Evolutionary conservation across 2,329 filamentous ascomycete species (phyloP).

Genomic region (Paramyrothecium sp.): DNA sequence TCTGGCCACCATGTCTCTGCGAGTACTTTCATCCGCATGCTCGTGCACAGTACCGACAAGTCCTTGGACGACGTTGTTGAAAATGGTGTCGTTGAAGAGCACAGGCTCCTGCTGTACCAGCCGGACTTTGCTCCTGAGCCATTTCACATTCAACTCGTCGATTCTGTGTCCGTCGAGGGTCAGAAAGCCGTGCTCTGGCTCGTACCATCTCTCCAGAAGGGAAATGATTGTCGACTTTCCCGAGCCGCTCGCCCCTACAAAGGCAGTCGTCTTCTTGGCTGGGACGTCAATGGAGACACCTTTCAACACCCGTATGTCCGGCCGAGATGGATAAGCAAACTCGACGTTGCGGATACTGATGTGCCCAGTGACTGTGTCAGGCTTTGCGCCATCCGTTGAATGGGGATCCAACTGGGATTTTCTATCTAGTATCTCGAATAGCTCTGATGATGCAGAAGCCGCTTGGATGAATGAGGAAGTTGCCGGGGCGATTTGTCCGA

Average conservation of each 20-base stretch:
- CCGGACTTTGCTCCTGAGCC: slow-evolving; percentile 44
- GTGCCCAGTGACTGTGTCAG: not conserved
- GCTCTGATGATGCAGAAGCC: too few species aligned
- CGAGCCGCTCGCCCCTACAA: not conserved
- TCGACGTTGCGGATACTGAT: slow-evolving; percentile 1
- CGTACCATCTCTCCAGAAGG: slow-evolving; percentile 4
- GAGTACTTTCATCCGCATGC: slow-evolving; percentile 33
- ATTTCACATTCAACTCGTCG: slow-evolving; percentile 26
- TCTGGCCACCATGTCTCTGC: slow-evolving; percentile 37
- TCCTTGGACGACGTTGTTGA: slow-evolving; percentile 47
- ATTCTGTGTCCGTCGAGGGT: slow-evolving; percentile 12
- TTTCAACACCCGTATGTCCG: not conserved
- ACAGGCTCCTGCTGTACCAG: slow-evolving; percentile 57
- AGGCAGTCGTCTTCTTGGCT: slow-evolving; percentile 1
- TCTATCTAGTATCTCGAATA: not conserved
- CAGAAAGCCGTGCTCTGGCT: slow-evolving; percentile 7
- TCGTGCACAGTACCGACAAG: slow-evolving; percentile 36
- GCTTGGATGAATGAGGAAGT: not conserved
- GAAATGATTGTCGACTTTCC: slow-evolving; percentile 1
- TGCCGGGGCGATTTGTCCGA: not conserved
- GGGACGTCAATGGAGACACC: not conserved
- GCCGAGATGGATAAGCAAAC: slow-evolving; percentile 1
- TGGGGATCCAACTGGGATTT: slow-evolving; percentile 1
- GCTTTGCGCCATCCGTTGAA: not conserved
- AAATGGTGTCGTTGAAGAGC: slow-evolving; percentile 48